Evolutionary conservation across 2,329 filamentous ascomycete species (phyloP).

Genomic region (Nothomitra cinnamomea): DNA sequence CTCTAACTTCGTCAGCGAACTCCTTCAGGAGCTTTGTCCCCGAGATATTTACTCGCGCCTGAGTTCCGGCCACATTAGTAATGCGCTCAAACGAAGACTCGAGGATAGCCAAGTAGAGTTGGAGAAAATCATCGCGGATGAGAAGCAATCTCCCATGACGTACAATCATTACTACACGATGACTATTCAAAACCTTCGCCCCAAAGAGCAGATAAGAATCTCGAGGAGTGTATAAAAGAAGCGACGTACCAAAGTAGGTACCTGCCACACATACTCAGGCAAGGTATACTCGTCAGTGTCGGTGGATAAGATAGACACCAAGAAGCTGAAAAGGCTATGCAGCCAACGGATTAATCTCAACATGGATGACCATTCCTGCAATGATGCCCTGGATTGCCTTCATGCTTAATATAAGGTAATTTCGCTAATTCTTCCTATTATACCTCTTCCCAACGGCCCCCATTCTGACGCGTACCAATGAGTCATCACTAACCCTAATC

Average conservation of each 20-base stretch:
- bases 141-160: slow-evolving; percentile 31
- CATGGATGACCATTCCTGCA: slow-evolving; percentile 17
- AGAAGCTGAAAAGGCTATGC: background rate
- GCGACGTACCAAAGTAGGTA: no score
- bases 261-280: no score
- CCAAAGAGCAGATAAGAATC: slow-evolving; percentile 14
- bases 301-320: no score
- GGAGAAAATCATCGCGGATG: slow-evolving; percentile 29
- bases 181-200: slow-evolving; percentile 11
- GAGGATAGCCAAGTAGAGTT: slow-evolving; percentile 24
- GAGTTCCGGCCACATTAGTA: slow-evolving; percentile 22
- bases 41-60: slow-evolving; percentile 23
- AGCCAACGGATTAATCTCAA: slow-evolving; percentile 11
- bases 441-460: background rate
- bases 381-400: slow-evolving; percentile 23
- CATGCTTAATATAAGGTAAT: slow-evolving; percentile 27
- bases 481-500: no score
- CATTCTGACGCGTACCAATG: background rate
- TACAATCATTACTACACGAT: slow-evolving; percentile 18
- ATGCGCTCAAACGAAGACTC: slow-evolving; percentile 23
- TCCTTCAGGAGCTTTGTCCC: slow-evolving; percentile 24
- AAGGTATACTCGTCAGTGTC: no score
- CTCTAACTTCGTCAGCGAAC: slow-evolving; percentile 19
- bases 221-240: background rate
- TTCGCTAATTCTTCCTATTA: background rate